Evolutionary conservation across 2,329 filamentous ascomycete genomes (phyloP), one percentile per base, ranked within the genome.

Genomic region (Epichloe elymi): DNA sequence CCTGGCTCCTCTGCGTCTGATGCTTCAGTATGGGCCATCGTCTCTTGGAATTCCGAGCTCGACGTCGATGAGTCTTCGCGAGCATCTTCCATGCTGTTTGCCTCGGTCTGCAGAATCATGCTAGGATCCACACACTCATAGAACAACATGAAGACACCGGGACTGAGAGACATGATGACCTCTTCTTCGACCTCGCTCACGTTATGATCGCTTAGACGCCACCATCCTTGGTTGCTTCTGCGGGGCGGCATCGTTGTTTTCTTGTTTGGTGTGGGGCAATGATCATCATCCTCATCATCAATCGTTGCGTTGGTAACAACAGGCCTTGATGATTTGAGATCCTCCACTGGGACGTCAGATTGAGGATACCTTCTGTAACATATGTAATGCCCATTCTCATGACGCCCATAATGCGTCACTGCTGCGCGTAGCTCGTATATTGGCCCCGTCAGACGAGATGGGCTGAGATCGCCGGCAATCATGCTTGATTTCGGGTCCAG

Each of bases 341-440:
- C 41, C 12, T 19, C 43, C 4, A 33, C 39, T 10, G 50, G 44
- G 0, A 35, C 40, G 4, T 42, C 47, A 8, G 56, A 52, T 5
- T 62, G 61, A 15, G 79, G 74, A 60, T 88, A 83, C 60, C 85
- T 86, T 48, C 88, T 79, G 65, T 93, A 95, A 64, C 88, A 95
- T 39, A 96, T 82, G 59, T 98, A 97, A 68, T 98, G 93, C 0
- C 93, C 93, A 59, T 95, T 95, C 55, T 96, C 89, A 64, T 97
- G 93, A 35, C 86, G 77, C 4, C 93, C 93, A 55, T 86, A 87
- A 63, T 97, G 93, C 1, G 88, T 93, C 10, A 97, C 79, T 0
- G 91, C 86, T 33, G 90, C 88, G 49, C 85, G 80, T 15, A 97
- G 72, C 61, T 87, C 80, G 63, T 95, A 97, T 1, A 83, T 71